phyloP scores from a whole-genome alignment of 495 filamentous ascomycete species.

The Podospora fimiseda region DNA sequence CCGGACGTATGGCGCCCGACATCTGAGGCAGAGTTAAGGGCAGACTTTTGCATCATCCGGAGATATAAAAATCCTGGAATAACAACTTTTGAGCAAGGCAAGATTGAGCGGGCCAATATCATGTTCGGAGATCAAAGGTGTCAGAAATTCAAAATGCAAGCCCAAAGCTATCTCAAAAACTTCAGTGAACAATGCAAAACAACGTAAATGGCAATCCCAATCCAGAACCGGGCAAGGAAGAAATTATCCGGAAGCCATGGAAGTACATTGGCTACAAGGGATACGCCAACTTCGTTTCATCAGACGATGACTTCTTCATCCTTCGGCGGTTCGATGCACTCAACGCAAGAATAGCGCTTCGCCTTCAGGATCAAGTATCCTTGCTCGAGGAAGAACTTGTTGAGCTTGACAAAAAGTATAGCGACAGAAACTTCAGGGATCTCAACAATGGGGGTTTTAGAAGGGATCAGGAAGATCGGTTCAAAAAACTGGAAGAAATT shows the following conservation, averaged over 20 bases:
- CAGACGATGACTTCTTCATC: neutral
- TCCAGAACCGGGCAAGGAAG: neutral
- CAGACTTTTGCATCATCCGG: too few relatives aligned
- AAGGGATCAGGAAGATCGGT: neutral
- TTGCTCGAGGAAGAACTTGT: neutral
- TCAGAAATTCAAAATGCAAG: too few relatives aligned
- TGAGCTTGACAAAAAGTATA: neutral
- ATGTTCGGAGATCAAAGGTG: too few relatives aligned
- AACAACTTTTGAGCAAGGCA: too few relatives aligned
- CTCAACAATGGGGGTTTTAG: neutral
- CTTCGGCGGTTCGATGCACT: neutral
- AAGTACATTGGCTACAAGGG: neutral
- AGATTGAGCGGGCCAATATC: too few relatives aligned
- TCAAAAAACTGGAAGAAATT: neutral
- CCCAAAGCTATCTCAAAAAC: too few relatives aligned
- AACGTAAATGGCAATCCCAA: neutral
- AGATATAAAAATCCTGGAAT: too few relatives aligned
- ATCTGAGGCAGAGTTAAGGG: too few relatives aligned
- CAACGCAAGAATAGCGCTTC: neutral
- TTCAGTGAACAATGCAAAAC: too few relatives aligned
- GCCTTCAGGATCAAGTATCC: neutral
- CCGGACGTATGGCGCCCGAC: too few relatives aligned
- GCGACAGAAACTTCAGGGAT: neutral
- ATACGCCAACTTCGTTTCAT: neutral
- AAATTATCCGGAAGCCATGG: neutral